Evolutionary conservation across 805 yeast species (phyloP).

Genomic region (Metschnikowia shivogae): DNA sequence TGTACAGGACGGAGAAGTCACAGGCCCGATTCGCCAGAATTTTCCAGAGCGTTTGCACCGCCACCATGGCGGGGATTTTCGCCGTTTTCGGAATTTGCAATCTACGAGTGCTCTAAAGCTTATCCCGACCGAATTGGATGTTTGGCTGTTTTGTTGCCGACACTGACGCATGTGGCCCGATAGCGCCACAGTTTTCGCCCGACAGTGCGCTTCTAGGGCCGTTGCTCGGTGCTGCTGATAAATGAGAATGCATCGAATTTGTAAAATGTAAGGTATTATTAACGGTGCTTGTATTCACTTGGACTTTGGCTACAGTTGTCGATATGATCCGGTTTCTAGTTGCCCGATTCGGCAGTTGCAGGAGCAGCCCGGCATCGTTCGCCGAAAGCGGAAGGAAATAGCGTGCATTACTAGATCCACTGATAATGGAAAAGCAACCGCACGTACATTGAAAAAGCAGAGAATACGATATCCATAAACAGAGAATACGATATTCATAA

Average conservation of each 20-base stretch:
- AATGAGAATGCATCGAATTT: neutral
- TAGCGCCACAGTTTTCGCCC: conserved; percentile 3
- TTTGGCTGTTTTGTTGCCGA: neutral
- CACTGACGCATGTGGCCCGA: neutral
- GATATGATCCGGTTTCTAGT: too few relatives aligned
- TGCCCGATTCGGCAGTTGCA: too few relatives aligned
- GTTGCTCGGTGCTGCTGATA: neutral
- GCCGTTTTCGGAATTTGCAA: neutral
- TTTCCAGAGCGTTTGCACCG: neutral
- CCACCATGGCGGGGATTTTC: neutral
- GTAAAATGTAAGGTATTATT: too few relatives aligned
- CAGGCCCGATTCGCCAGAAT: conserved; percentile 1
- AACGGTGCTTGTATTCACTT: too few relatives aligned
- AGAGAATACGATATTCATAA: too few relatives aligned
- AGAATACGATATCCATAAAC: too few relatives aligned
- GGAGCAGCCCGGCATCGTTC: too few relatives aligned
- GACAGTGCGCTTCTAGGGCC: neutral
- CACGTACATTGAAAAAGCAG: too few relatives aligned
- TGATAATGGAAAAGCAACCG: too few relatives aligned
- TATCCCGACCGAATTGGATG: neutral
- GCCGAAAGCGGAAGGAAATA: too few relatives aligned
- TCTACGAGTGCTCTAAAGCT: neutral
- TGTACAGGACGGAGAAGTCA: conserved; percentile 4
- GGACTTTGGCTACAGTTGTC: too few relatives aligned
- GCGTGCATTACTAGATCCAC: too few relatives aligned